Evolutionary conservation across 75 land plant species (phyloP).

Genomic region (Pinus albicaulis): DNA sequence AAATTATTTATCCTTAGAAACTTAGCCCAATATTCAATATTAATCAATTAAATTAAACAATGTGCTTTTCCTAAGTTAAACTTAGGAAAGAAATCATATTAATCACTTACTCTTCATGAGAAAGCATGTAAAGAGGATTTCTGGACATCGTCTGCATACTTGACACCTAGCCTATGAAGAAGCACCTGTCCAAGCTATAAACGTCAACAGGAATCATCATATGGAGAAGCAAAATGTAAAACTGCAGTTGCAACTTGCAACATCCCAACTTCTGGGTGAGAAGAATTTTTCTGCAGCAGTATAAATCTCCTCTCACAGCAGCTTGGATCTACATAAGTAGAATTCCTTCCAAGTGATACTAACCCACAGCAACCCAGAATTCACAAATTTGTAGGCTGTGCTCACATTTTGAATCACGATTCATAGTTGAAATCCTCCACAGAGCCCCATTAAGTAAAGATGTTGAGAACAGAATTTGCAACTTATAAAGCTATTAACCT

Average conservation of each 20-base stretch:
- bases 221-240: neutral
- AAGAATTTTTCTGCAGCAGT: neutral
- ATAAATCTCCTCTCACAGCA: neutral
- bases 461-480: neutral
- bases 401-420: neutral
- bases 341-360: neutral
- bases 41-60: no score
- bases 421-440: neutral
- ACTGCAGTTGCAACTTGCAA: neutral
- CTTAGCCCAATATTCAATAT: no score
- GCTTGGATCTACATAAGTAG: neutral
- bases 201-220: neutral
- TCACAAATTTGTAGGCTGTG: neutral
- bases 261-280: neutral
- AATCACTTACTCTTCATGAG: no score
- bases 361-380: neutral
- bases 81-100: no score
- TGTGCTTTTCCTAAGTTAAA: no score
- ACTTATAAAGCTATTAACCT: neutral
- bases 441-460: neutral
- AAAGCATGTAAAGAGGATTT: no score
- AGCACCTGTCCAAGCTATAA: no score
- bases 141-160: no score
- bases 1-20: no score
- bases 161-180: no score